These are phyloP conservation scores for Candida railenensis DNA, from an alignment of 805 yeast genomes.

Conservation along the genomic window DNA sequence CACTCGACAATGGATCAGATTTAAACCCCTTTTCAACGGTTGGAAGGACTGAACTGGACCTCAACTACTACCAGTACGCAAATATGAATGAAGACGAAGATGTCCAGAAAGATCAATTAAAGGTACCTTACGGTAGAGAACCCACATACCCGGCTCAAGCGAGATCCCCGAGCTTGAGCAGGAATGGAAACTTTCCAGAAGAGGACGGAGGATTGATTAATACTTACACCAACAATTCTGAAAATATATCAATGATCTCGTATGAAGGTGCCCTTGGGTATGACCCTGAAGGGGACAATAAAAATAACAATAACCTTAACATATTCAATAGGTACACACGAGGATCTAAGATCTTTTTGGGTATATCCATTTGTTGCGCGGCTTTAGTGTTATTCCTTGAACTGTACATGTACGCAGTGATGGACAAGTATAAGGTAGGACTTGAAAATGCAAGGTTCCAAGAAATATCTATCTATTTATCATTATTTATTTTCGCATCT, in stretches of 20 bases:
- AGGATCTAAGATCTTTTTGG: conserved; percentile 18
- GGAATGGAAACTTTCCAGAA: not conserved
- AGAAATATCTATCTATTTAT: conserved; percentile 41
- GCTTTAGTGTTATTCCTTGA: conserved; percentile 34
- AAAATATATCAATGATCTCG: not conserved
- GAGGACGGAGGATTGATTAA: not conserved
- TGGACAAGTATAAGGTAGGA: conserved; percentile 28
- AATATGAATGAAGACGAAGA: not conserved
- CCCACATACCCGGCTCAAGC: not conserved
- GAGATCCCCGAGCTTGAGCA: not conserved
- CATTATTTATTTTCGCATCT: conserved; percentile 48
- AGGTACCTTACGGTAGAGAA: not conserved
- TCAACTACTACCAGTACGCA: conserved; percentile 1
- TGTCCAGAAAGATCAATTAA: not conserved
- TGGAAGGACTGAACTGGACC: not conserved
- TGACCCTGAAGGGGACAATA: not conserved
- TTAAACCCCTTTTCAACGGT: not conserved
- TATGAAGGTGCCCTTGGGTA: not conserved
- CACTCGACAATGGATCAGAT: not conserved
- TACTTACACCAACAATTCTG: not conserved
- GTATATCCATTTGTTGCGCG: conserved; percentile 33
- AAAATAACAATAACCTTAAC: not conserved
- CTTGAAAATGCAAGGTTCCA: conserved; percentile 18
- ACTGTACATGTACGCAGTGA: conserved; percentile 37
- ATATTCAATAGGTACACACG: not conserved